Conservation (phyloP, 768 basidiomycete genomes). For the Grammothele lineata region DNA sequence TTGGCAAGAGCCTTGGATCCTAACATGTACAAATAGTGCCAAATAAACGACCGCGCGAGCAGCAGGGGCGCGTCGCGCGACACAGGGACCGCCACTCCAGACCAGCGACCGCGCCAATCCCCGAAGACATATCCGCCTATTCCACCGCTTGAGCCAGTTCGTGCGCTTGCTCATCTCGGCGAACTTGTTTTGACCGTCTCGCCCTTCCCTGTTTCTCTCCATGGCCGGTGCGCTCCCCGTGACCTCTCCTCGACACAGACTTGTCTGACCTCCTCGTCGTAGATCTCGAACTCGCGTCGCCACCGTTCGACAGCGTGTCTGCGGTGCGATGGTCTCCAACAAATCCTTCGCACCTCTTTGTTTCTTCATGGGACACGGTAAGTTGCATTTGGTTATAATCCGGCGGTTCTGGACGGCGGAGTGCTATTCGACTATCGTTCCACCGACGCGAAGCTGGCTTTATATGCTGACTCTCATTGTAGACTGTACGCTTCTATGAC, state of each 20-base stretch:
- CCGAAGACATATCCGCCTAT: no score
- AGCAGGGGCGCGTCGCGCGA: not conserved
- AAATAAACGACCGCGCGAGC: not conserved
- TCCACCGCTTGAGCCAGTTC: not conserved
- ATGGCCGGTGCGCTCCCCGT: conserved; percentile 5
- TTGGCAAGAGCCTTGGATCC: conserved; percentile 15
- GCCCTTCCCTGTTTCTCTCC: no score
- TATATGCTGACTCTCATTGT: not conserved
- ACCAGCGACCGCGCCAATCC: no score
- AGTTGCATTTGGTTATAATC: conserved; percentile 17
- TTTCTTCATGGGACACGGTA: conserved; percentile 88
- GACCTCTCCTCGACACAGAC: not conserved
- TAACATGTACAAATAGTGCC: conserved; percentile 8
- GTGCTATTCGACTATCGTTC: no score
- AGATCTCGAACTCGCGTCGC: conserved; percentile 49
- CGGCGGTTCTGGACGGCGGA: no score
- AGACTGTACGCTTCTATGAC: conserved; percentile 62
- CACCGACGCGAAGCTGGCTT: no score
- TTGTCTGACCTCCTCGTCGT: not conserved
- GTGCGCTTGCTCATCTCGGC: not conserved
- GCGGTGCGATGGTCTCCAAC: conserved; percentile 76
- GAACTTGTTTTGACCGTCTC: not conserved
- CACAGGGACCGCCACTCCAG: no score
- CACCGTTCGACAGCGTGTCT: conserved; percentile 85
- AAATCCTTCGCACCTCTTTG: conserved; percentile 74